These are phyloP conservation scores for Blepharisma stoltei DNA, from an alignment of 73 alveolate species.

Conservation along the genomic window DNA sequence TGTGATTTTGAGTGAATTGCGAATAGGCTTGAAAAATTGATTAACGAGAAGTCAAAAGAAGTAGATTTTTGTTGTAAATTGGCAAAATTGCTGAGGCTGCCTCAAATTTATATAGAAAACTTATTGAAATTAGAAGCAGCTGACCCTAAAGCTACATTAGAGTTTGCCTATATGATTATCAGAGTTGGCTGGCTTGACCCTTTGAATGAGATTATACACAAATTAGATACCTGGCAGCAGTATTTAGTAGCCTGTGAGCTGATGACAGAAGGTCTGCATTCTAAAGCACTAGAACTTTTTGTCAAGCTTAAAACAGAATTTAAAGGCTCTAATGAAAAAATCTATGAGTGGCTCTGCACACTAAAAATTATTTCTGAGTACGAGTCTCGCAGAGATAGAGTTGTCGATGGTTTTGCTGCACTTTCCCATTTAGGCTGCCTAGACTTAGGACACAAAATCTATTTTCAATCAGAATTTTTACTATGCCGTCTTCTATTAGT, in stretches of 20 bases:
- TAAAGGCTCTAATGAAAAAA: neutral
- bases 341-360: neutral
- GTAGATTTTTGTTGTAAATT: neutral
- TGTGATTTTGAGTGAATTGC: neutral
- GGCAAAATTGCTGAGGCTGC: neutral
- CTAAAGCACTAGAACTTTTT: neutral
- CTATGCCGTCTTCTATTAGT: neutral
- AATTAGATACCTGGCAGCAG: neutral
- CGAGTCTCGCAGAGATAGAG: neutral
- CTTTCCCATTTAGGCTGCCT: neutral
- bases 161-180: neutral
- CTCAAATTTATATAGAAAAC: neutral
- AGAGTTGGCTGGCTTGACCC: slow-evolving; percentile 21
- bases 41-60: neutral
- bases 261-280: slow-evolving; percentile 18
- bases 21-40: neutral
- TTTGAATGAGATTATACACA: neutral
- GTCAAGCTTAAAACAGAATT: neutral
- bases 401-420: neutral
- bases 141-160: neutral
- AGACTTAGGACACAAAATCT: neutral
- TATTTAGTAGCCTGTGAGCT: slow-evolving; percentile 3
- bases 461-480: slow-evolving; percentile 1
- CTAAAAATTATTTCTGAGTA: neutral
- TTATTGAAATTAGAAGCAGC: no score